Percentiles rank a stretch among this genome's conserved stretches.
These are phyloP conservation scores for Begonia masoniana DNA, from an alignment of 306 rosid genomes.

Conservation along the genomic window DNA sequence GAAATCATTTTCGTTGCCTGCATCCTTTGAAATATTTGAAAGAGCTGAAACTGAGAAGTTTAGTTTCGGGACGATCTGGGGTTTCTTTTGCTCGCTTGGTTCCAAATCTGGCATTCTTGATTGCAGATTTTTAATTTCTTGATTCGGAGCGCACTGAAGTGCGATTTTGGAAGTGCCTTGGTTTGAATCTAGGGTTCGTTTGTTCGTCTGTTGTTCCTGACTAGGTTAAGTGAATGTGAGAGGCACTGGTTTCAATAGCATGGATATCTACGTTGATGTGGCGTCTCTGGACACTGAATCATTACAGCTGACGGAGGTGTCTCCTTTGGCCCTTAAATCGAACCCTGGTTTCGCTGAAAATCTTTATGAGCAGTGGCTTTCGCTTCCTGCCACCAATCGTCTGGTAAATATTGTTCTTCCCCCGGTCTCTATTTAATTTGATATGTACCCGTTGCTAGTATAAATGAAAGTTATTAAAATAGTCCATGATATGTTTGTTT, in stretches of 20 bases:
- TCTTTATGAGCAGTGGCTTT: conserved; percentile 92
- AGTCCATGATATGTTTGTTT: too few species aligned
- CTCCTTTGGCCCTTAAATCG: conserved; percentile 68
- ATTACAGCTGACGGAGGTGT: conserved; percentile 78
- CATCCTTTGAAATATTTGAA: too few species aligned
- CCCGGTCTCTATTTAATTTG: background rate
- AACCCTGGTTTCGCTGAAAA: conserved; percentile 53
- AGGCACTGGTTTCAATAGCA: conserved; percentile 34
- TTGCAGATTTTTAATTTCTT: conserved; percentile 7
- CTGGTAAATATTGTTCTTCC: conserved; percentile 32
- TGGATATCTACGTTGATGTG: conserved; percentile 70
- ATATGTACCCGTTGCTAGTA: background rate
- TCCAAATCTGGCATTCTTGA: conserved; percentile 11
- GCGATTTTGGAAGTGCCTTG: conserved; percentile 6
- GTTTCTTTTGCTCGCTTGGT: conserved; percentile 19
- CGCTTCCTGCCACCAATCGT: conserved; percentile 76
- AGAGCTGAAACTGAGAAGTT: background rate
- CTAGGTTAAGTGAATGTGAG: conserved; percentile 27
- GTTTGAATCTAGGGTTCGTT: conserved; percentile 26
- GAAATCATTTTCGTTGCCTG: background rate
- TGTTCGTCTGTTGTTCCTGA: conserved; percentile 15
- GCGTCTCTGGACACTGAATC: conserved; percentile 79
- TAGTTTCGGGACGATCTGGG: conserved; percentile 25
- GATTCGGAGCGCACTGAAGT: conserved; percentile 14
- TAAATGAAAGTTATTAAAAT: too few species aligned